A percentile compares a stretch with the other conserved stretches of the same genome.
phyloP scores from a whole-genome alignment of 2,329 filamentous ascomycete species.

The Curvularia spicifera region DNA sequence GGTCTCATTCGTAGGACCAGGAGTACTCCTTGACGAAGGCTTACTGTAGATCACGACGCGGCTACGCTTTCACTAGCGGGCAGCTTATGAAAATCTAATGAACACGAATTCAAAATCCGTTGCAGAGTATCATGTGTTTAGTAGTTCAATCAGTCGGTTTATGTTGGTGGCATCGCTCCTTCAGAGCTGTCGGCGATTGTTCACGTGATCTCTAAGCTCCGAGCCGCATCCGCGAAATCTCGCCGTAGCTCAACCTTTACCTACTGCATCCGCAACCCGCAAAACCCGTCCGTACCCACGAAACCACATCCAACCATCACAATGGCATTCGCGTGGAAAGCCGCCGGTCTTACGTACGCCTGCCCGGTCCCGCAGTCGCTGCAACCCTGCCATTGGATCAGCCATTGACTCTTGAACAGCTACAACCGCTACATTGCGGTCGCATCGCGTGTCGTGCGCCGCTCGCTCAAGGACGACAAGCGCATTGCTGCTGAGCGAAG shows the following conservation, averaged over 20 bases:
- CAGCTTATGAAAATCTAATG: constrained; percentile 34
- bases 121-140: background rate
- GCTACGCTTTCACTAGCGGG: constrained; percentile 9
- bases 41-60: constrained; percentile 14
- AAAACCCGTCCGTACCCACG: constrained; percentile 32
- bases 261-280: constrained; percentile 31
- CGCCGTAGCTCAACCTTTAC: constrained; percentile 37
- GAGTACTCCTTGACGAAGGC: background rate
- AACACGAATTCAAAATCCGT: constrained; percentile 17
- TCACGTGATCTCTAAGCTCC: constrained; percentile 38
- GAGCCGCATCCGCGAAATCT: constrained; percentile 40
- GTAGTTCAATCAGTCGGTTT: background rate
- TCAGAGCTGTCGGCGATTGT: constrained; percentile 2
- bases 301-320: constrained; percentile 57
- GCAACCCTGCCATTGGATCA: constrained; percentile 12
- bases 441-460: constrained; percentile 91
- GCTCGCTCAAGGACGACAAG: constrained; percentile 95
- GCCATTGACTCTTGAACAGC: constrained; percentile 60
- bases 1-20: constrained; percentile 1
- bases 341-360: constrained; percentile 91
- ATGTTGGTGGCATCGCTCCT: background rate
- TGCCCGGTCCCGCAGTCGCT: background rate
- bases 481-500: constrained; percentile 86
- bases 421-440: constrained; percentile 99
- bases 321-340: constrained; percentile 99